These are phyloP conservation scores for Wickerhamomyces sp. DNA, from an alignment of 1,139 yeast genomes.

Conservation along the genomic window DNA sequence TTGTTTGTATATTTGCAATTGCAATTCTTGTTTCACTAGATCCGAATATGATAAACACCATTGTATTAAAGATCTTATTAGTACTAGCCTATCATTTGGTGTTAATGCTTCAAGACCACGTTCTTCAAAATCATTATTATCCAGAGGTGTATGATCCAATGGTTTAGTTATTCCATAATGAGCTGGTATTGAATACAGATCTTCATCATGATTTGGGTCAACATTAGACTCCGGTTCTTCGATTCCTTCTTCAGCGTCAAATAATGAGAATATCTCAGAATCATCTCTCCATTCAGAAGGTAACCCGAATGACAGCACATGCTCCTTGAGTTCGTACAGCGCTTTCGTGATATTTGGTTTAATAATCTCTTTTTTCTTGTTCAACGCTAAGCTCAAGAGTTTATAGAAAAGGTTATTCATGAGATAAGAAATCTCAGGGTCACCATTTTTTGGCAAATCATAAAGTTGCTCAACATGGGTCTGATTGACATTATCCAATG, in stretches of 20 bases:
- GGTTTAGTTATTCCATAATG: slow-evolving; percentile 23
- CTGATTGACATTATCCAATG: slow-evolving; percentile 23
- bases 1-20: slow-evolving; percentile 30
- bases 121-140: slow-evolving; percentile 35
- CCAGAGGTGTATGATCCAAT: slow-evolving; percentile 28
- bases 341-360: slow-evolving; percentile 31
- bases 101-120: slow-evolving; percentile 41
- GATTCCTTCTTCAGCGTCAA: slow-evolving; percentile 18
- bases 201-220: slow-evolving; percentile 38
- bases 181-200: slow-evolving; percentile 26
- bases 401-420: slow-evolving; percentile 37
- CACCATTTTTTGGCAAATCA: slow-evolving; percentile 7
- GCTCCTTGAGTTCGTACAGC: slow-evolving; percentile 38
- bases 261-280: slow-evolving; percentile 18
- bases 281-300: slow-evolving; percentile 45
- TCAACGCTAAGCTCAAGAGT: slow-evolving; percentile 37
- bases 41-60: slow-evolving; percentile 48
- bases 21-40: slow-evolving; percentile 36
- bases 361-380: slow-evolving; percentile 36
- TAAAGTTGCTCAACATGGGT: slow-evolving; percentile 1
- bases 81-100: slow-evolving; percentile 43
- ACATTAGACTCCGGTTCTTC: slow-evolving; percentile 26
- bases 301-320: slow-evolving; percentile 34
- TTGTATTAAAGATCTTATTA: slow-evolving; percentile 42
- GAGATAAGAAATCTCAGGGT: slow-evolving; percentile 24